Evolutionary conservation across 2,329 filamentous ascomycete genomes (phyloP).

Genomic region (Diaporthe australafricana): DNA sequence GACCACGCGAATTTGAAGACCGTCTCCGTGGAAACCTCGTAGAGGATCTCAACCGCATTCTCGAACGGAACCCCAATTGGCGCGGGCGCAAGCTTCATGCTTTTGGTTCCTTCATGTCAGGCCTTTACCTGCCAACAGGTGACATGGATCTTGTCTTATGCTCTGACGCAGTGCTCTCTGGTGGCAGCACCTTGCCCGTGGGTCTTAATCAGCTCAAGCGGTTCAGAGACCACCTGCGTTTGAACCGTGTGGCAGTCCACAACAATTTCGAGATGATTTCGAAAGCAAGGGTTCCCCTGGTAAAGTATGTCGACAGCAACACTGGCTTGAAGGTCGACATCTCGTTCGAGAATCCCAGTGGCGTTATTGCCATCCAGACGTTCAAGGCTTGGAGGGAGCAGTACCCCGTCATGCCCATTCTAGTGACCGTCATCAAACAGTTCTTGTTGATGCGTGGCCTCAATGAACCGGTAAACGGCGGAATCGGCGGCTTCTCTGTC

Average conservation of each 20-base stretch:
- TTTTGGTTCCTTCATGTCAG: constrained; percentile 96
- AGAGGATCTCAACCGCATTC: constrained; percentile 70
- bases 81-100: constrained; percentile 67
- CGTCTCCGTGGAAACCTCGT: constrained; percentile 80
- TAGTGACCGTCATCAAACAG: constrained; percentile 93
- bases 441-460: constrained; percentile 88
- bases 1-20: constrained; percentile 81
- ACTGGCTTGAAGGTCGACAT: constrained; percentile 90
- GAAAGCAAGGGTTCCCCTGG: constrained; percentile 85
- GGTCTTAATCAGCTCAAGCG: constrained; percentile 66
- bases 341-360: constrained; percentile 92
- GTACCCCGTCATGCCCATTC: constrained; percentile 86
- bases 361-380: constrained; percentile 82
- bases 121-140: constrained; percentile 76
- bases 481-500: constrained; percentile 92
- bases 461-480: constrained; percentile 92
- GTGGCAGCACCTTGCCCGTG: constrained; percentile 61
- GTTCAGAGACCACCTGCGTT: constrained; percentile 71
- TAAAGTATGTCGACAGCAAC: constrained; percentile 86
- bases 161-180: constrained; percentile 66
- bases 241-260: constrained; percentile 66
- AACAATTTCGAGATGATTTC: constrained; percentile 75
- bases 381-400: constrained; percentile 83
- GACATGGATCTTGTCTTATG: constrained; percentile 95
- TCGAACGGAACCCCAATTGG: constrained; percentile 51